Evolutionary conservation across 306 rosid genomes (phyloP), one percentile per base, ranked within the genome.

Genomic region (Sicyos edulis): DNA sequence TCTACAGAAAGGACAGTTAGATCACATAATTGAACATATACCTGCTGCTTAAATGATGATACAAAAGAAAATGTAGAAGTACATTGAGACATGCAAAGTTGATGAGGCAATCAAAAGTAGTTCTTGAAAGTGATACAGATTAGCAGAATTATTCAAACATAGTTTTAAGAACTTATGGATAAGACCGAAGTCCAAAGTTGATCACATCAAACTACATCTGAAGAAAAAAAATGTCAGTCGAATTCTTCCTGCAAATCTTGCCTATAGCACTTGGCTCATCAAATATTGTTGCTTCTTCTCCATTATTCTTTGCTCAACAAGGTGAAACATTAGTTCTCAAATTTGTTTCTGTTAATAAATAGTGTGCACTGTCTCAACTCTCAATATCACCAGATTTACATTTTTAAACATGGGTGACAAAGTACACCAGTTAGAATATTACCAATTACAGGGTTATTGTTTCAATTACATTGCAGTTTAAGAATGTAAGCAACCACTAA

Each of bases 1-100:
- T 95, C 99, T 95, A 87, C 73, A 21, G 73, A 21, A 50, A 75
- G 78, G 11, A 42, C 11, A 11, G 26, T 7, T 42, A 11, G 26
- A 26, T 68, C 26, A 73, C 65, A 71, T 64, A 44, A 53, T 60
- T 64, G 65, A 71, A 53, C 12, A 49, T 8, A 42, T 19, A 16
- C 9, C 45, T 58, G 72, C 74, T 24, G 21, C 45, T 5, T 13
- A 32, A 14, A 32, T 59, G 47, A 61, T 29, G 17, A 9, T 49
- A 47, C 53, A 7, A 47, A 13, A 47, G 8, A 67, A 67, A 42
- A 67, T 21, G 21, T 49, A 13, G 15, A 49, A 68, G 47, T 42
- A 68, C 45, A 10, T 68, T 50, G 15, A 49, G 57, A 69, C 44
- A 69, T 24, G 73, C 29, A 68, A 51, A 69, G 59, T 49, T 68